A percentile compares a stretch with the other conserved stretches of the same genome.
Evolutionary conservation across 2,329 filamentous ascomycete species (phyloP).

Genomic region (Pyrenochaeta sp.): DNA sequence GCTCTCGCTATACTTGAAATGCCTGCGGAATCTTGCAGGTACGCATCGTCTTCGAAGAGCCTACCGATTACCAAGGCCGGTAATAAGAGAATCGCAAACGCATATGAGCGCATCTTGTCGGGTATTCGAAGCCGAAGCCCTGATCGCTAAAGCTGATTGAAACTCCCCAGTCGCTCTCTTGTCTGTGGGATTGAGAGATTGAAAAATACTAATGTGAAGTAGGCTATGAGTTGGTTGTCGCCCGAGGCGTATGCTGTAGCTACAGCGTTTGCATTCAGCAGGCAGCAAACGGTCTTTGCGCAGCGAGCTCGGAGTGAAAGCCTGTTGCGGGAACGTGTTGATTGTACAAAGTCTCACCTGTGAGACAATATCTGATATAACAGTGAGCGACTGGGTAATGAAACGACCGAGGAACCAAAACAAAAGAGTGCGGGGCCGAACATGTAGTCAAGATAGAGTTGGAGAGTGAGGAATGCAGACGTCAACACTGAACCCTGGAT

Average conservation of each 20-base stretch:
- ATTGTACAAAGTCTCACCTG: background rate
- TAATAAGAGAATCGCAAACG: background rate
- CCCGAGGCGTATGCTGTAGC: background rate
- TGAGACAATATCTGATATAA: background rate
- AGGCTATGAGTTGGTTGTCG: background rate
- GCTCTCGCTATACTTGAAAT: slow-evolving; percentile 5
- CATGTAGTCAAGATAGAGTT: background rate
- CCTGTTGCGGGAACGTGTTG: background rate
- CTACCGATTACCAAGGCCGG: slow-evolving; percentile 1
- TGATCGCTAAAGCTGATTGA: background rate
- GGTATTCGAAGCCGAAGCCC: too few relatives aligned
- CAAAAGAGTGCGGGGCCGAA: background rate
- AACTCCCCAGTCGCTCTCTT: background rate
- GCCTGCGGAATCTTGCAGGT: slow-evolving; percentile 2
- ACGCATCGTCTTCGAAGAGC: background rate
- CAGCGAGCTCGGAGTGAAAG: background rate
- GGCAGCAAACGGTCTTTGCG: background rate
- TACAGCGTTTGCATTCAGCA: background rate
- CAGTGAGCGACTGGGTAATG: background rate
- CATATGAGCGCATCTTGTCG: slow-evolving; percentile 3
- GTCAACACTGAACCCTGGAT: background rate
- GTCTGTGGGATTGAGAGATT: background rate
- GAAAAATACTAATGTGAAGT: background rate
- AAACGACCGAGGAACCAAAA: background rate
- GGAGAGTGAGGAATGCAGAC: background rate